Base-by-base conservation (phyloP, 345 rosid genomes). In the Eucalyptus cloeziana region DNA sequence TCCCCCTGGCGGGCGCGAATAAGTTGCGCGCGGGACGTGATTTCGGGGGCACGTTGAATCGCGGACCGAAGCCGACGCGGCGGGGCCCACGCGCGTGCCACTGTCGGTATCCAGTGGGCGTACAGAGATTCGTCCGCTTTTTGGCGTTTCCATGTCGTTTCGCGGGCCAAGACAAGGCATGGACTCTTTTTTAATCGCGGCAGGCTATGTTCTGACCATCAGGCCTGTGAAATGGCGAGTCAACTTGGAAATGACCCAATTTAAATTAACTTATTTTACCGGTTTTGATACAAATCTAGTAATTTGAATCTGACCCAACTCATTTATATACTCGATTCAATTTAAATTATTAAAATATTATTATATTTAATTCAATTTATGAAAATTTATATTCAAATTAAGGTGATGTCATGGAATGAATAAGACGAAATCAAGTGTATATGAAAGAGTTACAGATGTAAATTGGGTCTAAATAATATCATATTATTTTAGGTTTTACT, bases 371-470 rank as follows among this genome's bases (percentile, higher is more conserved):
- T 6, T 54, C 60, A 54, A 22, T 54, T 54, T 54, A 22, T 1
- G 0, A 3, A 3, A 54, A 54, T 54, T 54, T 3, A 54, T 54
- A 54, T 7, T 1, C 2, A 3, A 54, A 54, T 19, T 54, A 10
- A 56, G 3, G 1, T 9, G 5, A 56, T 0, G 1, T 1, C 5
- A 56, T 0, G 0, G 0, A 56, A 22, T 56, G 13, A 24, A 0
- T 24, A 56, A 56, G 0, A 30, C 30, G 11, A 56, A 6, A 10
- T 50, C 7, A 3, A 15, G 7, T 50, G 21, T 56, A 10, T 9
- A 1, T 3, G 0, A 56, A 0, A 56, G 0, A 56, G 6, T 10
- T 30, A 56, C 0, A 8, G 2, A 56, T 4, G 5, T 56, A 30
- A 56, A 0, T 56, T 56, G 3, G 6, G 5, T 56, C 30, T 52